Evolutionary conservation across 495 filamentous ascomycete genomes (phyloP).

Genomic region (Talaromyces trachyspermus): DNA sequence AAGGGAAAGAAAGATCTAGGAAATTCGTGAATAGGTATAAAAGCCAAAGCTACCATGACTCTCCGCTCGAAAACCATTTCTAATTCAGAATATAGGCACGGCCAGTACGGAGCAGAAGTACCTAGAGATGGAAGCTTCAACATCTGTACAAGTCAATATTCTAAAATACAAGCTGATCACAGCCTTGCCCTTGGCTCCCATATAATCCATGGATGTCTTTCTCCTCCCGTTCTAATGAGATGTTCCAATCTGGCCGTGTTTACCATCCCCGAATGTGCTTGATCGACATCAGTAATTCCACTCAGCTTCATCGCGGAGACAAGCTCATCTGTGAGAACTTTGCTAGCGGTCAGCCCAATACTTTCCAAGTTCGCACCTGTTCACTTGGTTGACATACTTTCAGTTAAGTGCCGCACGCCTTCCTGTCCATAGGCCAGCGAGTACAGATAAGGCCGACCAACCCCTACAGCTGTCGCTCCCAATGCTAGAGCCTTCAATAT

Average conservation of each 20-base stretch:
- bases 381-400: neutral
- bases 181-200: conserved; percentile 3
- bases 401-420: neutral
- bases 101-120: no score
- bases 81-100: no score
- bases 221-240: conserved; percentile 3
- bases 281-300: neutral
- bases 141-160: no score
- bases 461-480: conserved; percentile 77
- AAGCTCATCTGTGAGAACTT: conserved; percentile 2
- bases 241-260: neutral
- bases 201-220: conserved; percentile 3
- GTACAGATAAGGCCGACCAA: conserved; percentile 47
- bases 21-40: no score
- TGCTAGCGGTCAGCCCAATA: neutral
- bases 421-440: neutral
- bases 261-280: conserved; percentile 8
- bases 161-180: neutral
- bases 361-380: neutral
- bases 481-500: conserved; percentile 84
- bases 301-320: neutral
- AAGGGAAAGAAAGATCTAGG: no score
- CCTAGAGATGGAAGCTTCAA: no score
- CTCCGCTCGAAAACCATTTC: no score
- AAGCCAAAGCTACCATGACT: no score